Evolutionary conservation across 768 basidiomycete genomes (phyloP).

Genomic region (Tephrocybe rancida): DNA sequence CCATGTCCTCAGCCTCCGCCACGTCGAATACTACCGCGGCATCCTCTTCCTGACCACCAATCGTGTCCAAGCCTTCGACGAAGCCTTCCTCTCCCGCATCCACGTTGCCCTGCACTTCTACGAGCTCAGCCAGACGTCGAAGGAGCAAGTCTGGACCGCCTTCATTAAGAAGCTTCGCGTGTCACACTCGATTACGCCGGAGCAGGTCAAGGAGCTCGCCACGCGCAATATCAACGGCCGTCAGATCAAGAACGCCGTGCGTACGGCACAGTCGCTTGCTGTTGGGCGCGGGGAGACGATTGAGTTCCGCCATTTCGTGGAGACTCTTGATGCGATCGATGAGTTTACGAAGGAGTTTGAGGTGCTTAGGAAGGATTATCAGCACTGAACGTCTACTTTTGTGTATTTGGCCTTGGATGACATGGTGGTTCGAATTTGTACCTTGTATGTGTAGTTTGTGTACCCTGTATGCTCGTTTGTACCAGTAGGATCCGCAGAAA

Average conservation of each 20-base stretch:
- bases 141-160: conserved; percentile 63
- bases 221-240: conserved; percentile 59
- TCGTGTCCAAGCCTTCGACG: conserved; percentile 61
- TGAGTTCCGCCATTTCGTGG: conserved; percentile 50
- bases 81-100: conserved; percentile 69
- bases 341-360: conserved; percentile 55
- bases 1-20: conserved; percentile 44
- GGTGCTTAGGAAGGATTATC: conserved; percentile 15
- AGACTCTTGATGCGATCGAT: conserved; percentile 64
- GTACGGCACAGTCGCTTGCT: conserved; percentile 66
- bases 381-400: not conserved
- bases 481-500: no score
- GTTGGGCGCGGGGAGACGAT: conserved; percentile 47
- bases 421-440: no score
- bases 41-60: conserved; percentile 62
- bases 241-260: conserved; percentile 71
- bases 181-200: conserved; percentile 34
- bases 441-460: no score
- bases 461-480: no score
- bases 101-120: conserved; percentile 69
- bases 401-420: not conserved
- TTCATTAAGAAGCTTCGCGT: conserved; percentile 54
- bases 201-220: conserved; percentile 48
- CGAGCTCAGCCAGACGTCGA: conserved; percentile 53
- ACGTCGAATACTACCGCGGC: conserved; percentile 59